phyloP scores from a whole-genome alignment of 2,329 filamentous ascomycete species.

The Neonectria sp. region DNA sequence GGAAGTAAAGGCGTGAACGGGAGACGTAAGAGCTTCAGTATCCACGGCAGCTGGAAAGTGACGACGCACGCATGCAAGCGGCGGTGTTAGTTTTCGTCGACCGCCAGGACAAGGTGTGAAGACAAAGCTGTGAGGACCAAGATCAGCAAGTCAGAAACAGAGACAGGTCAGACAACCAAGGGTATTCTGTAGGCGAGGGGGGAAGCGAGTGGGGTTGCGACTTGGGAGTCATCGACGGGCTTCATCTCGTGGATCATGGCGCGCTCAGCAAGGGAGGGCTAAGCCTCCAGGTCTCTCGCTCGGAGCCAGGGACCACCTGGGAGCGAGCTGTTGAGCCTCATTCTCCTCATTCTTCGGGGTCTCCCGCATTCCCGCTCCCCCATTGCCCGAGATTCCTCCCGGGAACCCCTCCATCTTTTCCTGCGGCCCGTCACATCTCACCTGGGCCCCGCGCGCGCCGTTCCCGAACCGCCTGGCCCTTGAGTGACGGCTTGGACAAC shows the following conservation, averaged over 20 bases:
- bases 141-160: conserved; percentile 15
- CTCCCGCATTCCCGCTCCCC: conserved; percentile 1
- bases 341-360: neutral
- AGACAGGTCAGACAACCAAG: neutral
- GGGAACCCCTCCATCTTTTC: neutral
- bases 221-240: conserved; percentile 9
- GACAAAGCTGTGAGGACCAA: conserved; percentile 10
- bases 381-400: neutral
- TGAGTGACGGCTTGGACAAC: neutral
- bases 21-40: neutral
- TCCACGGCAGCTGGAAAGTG: neutral
- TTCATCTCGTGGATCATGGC: conserved; percentile 4
- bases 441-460: conserved; percentile 5
- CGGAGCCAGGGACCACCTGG: too few relatives aligned
- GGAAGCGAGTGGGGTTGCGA: conserved; percentile 6
- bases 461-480: neutral
- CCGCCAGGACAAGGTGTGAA: neutral
- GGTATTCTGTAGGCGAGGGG: neutral
- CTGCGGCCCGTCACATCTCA: conserved; percentile 10
- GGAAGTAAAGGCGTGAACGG: conserved; percentile 17
- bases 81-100: conserved; percentile 2
- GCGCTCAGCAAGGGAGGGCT: neutral
- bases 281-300: neutral
- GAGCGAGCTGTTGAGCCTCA: conserved; percentile 4
- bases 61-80: conserved; percentile 24